Conservation (phyloP, 441 rosid genomes). For the Corymbia calophylla region DNA sequence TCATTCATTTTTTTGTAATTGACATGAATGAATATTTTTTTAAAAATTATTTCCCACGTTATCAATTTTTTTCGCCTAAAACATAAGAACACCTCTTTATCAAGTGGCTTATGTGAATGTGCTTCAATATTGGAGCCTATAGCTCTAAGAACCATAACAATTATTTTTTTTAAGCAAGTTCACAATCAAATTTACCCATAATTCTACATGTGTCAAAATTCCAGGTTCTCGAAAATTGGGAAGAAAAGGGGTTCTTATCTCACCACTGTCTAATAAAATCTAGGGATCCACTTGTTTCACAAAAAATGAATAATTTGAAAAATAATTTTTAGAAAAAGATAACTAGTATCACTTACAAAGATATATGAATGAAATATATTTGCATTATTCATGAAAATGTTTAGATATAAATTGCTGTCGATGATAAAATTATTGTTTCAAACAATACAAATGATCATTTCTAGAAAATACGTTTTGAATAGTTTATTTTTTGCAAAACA, state of each 20-base stretch:
- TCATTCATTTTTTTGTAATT: not conserved
- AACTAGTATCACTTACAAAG: rapidly evolving
- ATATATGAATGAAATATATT: too few relatives aligned
- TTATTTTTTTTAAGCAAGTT: not conserved
- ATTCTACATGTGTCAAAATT: not conserved
- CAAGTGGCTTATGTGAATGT: not conserved
- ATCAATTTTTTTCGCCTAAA: not conserved
- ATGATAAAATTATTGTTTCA: too few relatives aligned
- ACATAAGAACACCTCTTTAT: not conserved
- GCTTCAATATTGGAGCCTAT: not conserved
- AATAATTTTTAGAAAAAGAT: too few relatives aligned
- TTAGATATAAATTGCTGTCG: too few relatives aligned
- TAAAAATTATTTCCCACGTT: not conserved
- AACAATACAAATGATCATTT: too few relatives aligned
- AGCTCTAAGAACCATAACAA: not conserved
- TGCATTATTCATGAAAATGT: too few relatives aligned
- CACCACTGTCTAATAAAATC: too few relatives aligned
- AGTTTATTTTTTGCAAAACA: too few relatives aligned
- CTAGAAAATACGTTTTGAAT: too few relatives aligned
- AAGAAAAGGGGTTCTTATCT: not conserved
- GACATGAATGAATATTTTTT: not conserved
- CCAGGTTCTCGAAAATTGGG: not conserved
- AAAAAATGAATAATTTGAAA: too few relatives aligned
- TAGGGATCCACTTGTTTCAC: rapidly evolving
- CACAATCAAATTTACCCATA: not conserved